Evolutionary conservation across 805 yeast species (phyloP).

Genomic region (Suhomyces vadensis): DNA sequence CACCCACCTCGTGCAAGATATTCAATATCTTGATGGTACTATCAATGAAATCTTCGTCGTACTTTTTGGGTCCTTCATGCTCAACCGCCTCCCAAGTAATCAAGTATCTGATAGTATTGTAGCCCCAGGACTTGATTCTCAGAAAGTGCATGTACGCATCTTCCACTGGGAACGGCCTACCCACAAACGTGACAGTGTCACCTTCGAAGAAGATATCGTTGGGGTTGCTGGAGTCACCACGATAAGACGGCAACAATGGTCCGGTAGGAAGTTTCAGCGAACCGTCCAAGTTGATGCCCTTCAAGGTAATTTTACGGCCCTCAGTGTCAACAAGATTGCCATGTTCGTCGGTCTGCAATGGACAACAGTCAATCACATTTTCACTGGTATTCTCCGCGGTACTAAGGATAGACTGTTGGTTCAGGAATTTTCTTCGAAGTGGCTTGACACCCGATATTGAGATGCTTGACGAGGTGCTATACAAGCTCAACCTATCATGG

Average conservation of each 20-base stretch:
- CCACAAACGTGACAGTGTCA: slow-evolving; percentile 76
- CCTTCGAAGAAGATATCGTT: slow-evolving; percentile 62
- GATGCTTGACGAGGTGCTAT: slow-evolving; percentile 26
- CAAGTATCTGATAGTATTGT: slow-evolving; percentile 71
- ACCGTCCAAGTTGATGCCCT: slow-evolving; percentile 83
- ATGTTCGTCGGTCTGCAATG: slow-evolving; percentile 35
- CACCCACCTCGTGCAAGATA: slow-evolving; percentile 62
- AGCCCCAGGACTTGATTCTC: slow-evolving; percentile 79
- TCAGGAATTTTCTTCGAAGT: slow-evolving; percentile 25
- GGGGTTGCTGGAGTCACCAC: slow-evolving; percentile 35
- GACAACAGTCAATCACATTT: slow-evolving; percentile 18
- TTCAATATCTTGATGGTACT: slow-evolving; percentile 64
- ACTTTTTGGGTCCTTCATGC: slow-evolving; percentile 80
- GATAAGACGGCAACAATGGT: slow-evolving; percentile 51
- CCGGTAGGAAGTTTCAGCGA: slow-evolving; percentile 65
- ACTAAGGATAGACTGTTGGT: slow-evolving; percentile 16
- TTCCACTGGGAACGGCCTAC: slow-evolving; percentile 74
- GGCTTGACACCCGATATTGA: slow-evolving; percentile 29
- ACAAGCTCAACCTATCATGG: slow-evolving; percentile 32
- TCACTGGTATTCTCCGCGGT: slow-evolving; percentile 10
- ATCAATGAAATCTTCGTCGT: slow-evolving; percentile 74
- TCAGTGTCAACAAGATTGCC: slow-evolving; percentile 62
- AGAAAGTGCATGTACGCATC: slow-evolving; percentile 70
- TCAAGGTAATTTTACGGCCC: slow-evolving; percentile 63
- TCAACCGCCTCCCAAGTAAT: slow-evolving; percentile 93